A percentile compares a stretch with the other conserved stretches of the same genome.
Conservation (phyloP, 2,329 filamentous ascomycete genomes). For the Botrytis cinerea region DNA sequence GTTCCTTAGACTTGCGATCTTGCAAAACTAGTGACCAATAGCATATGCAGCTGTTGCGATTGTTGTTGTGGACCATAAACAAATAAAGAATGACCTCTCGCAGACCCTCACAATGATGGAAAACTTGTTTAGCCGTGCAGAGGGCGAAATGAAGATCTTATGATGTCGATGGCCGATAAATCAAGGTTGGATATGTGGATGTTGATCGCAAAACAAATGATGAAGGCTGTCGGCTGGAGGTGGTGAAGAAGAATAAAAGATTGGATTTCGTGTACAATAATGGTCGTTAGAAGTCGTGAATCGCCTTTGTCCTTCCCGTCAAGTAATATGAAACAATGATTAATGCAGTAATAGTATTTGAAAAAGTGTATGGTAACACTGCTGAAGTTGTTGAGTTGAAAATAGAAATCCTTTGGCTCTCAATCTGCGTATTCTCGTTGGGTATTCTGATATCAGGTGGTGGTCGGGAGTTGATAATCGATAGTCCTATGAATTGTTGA, state of each 20-base stretch:
- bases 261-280: conserved; percentile 17
- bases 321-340: conserved; percentile 21
- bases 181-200: not conserved
- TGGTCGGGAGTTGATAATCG: not conserved
- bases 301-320: conserved; percentile 15
- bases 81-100: conserved; percentile 6
- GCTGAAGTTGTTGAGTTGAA: conserved; percentile 1
- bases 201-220: conserved; percentile 1
- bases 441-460: conserved; percentile 1
- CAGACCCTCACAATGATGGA: not conserved
- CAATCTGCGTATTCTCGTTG: conserved; percentile 4
- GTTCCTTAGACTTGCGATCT: conserved; percentile 17
- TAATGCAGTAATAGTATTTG: not conserved
- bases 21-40: conserved; percentile 9
- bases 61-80: conserved; percentile 17
- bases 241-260: not conserved
- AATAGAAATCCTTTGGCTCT: conserved; percentile 1
- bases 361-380: conserved; percentile 1
- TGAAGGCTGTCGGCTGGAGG: not conserved
- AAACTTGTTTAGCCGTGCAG: not conserved
- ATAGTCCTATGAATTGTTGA: conserved; percentile 1
- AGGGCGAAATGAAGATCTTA: not conserved
- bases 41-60: conserved; percentile 1
- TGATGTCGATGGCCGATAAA: not conserved
- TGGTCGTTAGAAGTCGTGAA: conserved; percentile 23